Percentiles rank a stretch among this genome's conserved stretches.
phyloP scores from a whole-genome alignment of 2,329 filamentous ascomycete genomes.

The Cytospora mali region DNA sequence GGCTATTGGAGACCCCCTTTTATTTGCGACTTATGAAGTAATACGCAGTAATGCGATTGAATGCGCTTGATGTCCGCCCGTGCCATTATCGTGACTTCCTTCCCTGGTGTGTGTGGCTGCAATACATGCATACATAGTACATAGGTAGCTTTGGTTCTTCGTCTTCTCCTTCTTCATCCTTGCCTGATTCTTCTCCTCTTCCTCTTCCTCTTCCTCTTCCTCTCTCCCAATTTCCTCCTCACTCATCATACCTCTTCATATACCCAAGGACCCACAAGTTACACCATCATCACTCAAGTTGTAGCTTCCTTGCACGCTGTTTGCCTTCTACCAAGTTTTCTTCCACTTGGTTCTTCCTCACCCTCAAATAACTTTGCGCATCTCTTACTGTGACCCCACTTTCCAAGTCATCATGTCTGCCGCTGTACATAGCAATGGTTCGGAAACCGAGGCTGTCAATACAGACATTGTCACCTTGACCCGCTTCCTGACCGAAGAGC shows the following conservation, averaged over 20 bases:
- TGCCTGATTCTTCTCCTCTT: neutral
- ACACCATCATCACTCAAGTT: neutral
- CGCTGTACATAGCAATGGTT: slow-evolving; percentile 39
- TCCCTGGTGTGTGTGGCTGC: slow-evolving; percentile 15
- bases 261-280: neutral
- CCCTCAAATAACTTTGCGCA: neutral
- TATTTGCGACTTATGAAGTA: slow-evolving; percentile 8
- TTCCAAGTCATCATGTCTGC: slow-evolving; percentile 23
- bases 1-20: neutral
- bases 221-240: neutral
- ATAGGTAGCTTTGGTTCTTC: slow-evolving; percentile 1
- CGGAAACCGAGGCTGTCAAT: slow-evolving; percentile 80
- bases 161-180: neutral
- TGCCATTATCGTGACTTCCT: slow-evolving; percentile 29
- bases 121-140: too few species aligned
- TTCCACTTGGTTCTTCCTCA: neutral
- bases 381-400: too few species aligned
- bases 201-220: neutral
- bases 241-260: neutral
- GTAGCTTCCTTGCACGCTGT: neutral
- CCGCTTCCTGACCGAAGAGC: slow-evolving; percentile 94
- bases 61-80: slow-evolving; percentile 22
- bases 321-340: neutral
- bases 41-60: neutral
- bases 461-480: slow-evolving; percentile 95